A percentile compares a stretch with the other conserved stretches of the same genome.
Conservation (phyloP, 257 asterid species). For the Przewalskia tangutica region DNA sequence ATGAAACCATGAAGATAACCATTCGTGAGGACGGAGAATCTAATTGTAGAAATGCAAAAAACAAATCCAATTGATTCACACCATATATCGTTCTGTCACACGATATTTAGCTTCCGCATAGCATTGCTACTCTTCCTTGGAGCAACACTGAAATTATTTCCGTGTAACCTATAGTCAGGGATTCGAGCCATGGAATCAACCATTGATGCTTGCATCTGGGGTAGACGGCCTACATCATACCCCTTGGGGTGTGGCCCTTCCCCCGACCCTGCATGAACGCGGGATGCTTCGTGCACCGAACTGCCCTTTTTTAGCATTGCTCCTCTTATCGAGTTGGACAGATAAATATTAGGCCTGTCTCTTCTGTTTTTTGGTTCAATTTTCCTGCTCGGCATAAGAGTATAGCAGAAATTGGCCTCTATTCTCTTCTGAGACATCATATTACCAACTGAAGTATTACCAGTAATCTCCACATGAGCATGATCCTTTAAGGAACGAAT, state of each 20-base stretch:
- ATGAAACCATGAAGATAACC: not conserved
- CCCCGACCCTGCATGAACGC: too few species aligned
- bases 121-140: too few species aligned
- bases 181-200: too few species aligned
- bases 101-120: not conserved
- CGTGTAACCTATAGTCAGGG: too few species aligned
- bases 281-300: too few species aligned
- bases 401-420: too few species aligned
- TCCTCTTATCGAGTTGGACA: not conserved
- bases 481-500: constrained; percentile 26
- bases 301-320: too few species aligned
- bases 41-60: not conserved
- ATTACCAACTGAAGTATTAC: constrained; percentile 8
- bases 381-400: too few species aligned
- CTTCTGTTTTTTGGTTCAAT: not conserved
- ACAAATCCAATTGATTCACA: not conserved
- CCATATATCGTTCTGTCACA: not conserved
- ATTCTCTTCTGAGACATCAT: not conserved
- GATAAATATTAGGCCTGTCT: not conserved
- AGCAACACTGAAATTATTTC: too few species aligned
- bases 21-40: not conserved
- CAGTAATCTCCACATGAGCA: constrained; percentile 37
- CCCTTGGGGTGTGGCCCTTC: too few species aligned
- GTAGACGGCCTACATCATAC: too few species aligned
- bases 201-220: too few species aligned